Conservation (phyloP, 139 green algal genomes). For the Coelastrella sp. region DNA sequence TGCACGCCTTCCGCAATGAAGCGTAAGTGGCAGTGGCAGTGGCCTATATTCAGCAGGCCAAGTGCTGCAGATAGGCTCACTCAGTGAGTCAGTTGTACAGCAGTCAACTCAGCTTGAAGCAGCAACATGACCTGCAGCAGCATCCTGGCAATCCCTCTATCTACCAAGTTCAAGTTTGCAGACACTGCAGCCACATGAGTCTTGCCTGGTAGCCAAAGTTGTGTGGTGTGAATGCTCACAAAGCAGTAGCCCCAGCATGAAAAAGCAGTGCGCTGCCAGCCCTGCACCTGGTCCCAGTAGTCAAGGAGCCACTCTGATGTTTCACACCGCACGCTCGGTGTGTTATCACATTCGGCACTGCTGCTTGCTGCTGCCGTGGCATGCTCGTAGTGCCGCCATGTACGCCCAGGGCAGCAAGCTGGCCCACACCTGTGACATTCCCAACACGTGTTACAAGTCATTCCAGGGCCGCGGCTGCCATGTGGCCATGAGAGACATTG, state of each 20-base stretch:
- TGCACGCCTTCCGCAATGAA: background rate
- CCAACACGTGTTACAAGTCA: conserved; percentile 33
- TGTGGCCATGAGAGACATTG: conserved; percentile 33
- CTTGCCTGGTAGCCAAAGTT: too few species aligned
- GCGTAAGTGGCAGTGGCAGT: background rate
- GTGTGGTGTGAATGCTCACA: too few species aligned
- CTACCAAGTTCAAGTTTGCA: too few species aligned
- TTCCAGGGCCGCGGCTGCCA: conserved; percentile 24
- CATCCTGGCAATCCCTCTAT: too few species aligned
- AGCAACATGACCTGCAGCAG: background rate
- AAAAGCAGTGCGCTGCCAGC: too few species aligned
- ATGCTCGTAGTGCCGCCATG: conserved; percentile 9
- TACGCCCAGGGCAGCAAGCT: conserved; percentile 27
- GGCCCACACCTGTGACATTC: conserved; percentile 26
- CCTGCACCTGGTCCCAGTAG: too few species aligned
- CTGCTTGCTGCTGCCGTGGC: background rate
- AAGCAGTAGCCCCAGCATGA: too few species aligned
- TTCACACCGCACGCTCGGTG: too few species aligned
- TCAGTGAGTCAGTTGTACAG: background rate
- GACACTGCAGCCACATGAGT: too few species aligned
- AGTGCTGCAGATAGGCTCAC: background rate
- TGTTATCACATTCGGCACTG: background rate
- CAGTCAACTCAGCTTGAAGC: background rate
- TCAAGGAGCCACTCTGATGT: too few species aligned
- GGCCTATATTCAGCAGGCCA: background rate